Conservation (phyloP, 148 eudicot genomes). For the Rhododendron williamsianum region DNA sequence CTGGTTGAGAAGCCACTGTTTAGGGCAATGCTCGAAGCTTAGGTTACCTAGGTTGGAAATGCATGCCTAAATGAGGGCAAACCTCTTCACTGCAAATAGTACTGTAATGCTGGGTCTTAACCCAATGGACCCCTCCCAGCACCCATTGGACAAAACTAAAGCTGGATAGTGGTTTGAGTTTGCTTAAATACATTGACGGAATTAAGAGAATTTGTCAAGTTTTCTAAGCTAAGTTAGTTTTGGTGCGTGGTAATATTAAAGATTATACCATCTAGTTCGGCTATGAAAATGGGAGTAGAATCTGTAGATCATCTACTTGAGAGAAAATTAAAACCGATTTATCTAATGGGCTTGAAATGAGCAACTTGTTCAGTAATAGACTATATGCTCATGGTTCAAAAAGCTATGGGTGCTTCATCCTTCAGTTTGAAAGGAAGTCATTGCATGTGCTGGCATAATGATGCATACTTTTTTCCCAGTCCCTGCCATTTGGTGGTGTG, state of each 20-base stretch:
- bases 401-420: background rate
- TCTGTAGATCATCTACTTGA: background rate
- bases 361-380: background rate
- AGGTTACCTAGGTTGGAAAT: background rate
- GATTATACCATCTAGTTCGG: too few species aligned
- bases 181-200: background rate
- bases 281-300: background rate
- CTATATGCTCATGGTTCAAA: background rate
- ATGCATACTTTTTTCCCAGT: slow-evolving; percentile 35
- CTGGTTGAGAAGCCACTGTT: background rate
- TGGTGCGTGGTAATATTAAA: too few species aligned
- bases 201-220: background rate
- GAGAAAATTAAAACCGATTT: background rate
- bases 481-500: slow-evolving; percentile 95
- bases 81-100: background rate
- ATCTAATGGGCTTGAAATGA: background rate
- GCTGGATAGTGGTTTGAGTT: background rate
- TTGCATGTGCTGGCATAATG: background rate
- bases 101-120: background rate
- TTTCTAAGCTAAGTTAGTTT: too few species aligned
- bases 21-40: background rate
- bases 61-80: background rate
- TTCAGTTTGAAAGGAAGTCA: background rate
- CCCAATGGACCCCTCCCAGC: too few species aligned
- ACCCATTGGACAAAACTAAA: background rate